Conservation (phyloP, 2,329 filamentous ascomycete species). For the Alternaria arbusti region DNA sequence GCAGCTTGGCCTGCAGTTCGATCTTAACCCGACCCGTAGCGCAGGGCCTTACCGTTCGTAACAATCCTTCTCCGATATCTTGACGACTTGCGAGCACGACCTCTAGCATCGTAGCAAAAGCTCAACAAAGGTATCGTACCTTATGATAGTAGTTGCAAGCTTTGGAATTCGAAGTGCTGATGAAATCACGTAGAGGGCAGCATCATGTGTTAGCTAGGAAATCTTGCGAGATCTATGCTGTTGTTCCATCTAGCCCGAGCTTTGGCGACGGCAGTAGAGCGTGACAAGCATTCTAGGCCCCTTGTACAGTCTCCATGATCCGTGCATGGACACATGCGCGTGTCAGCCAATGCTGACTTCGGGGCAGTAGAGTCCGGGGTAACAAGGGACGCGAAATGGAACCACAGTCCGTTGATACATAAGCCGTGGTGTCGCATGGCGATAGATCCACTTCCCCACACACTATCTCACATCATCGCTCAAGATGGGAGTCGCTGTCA, state of each 20-base stretch:
- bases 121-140: neutral
- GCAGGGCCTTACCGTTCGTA: neutral
- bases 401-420: neutral
- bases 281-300: neutral
- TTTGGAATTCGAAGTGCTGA: neutral
- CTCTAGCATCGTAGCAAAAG: neutral
- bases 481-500: conserved; percentile 24
- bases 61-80: neutral
- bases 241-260: neutral
- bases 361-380: neutral
- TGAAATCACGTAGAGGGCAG: neutral
- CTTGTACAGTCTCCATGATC: neutral
- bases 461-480: neutral
- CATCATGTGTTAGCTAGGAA: neutral
- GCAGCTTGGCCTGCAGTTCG: neutral
- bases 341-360: neutral
- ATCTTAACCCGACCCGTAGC: neutral
- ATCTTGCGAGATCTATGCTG: neutral
- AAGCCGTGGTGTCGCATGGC: neutral
- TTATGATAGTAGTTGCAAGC: neutral
- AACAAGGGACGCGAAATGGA: neutral
- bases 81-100: neutral
- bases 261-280: neutral
- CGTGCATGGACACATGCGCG: neutral
- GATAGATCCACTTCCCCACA: neutral